Conservation (phyloP, 1,284 basidiomycete genomes). For the Naganishia sp. region DNA sequence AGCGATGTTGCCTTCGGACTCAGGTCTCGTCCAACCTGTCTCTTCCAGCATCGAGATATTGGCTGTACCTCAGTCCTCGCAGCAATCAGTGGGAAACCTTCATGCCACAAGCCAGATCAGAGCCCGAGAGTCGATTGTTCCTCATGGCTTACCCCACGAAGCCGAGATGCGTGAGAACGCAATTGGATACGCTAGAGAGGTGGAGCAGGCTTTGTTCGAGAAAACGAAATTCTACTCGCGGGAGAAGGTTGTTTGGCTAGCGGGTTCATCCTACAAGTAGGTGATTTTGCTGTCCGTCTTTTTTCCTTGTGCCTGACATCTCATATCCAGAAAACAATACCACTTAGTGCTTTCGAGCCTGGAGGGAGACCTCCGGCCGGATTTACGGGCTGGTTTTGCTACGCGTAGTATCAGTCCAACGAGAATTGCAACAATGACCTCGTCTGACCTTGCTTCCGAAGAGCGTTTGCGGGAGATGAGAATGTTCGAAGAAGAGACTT, state of each 20-base stretch:
- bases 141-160: background rate
- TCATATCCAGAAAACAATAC: constrained; percentile 18
- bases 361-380: constrained; percentile 29
- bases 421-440: constrained; percentile 27
- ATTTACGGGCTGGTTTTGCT: constrained; percentile 29
- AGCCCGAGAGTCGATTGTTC: no score
- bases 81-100: background rate
- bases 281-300: background rate
- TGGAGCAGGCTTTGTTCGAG: constrained; percentile 25
- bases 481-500: constrained; percentile 23
- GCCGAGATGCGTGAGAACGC: constrained; percentile 8
- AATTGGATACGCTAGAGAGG: constrained; percentile 16
- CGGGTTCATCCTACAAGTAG: constrained; percentile 22
- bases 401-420: constrained; percentile 15
- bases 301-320: background rate
- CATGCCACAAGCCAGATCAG: background rate
- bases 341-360: constrained; percentile 27
- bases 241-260: constrained; percentile 15
- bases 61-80: constrained; percentile 7
- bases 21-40: constrained; percentile 8
- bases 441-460: constrained; percentile 28
- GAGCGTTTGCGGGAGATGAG: constrained; percentile 29
- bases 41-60: constrained; percentile 14
- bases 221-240: constrained; percentile 19
- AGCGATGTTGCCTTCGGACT: background rate